These are phyloP conservation scores for Malus orientalis DNA, from an alignment of 306 rosid species.

Conservation along the genomic window DNA sequence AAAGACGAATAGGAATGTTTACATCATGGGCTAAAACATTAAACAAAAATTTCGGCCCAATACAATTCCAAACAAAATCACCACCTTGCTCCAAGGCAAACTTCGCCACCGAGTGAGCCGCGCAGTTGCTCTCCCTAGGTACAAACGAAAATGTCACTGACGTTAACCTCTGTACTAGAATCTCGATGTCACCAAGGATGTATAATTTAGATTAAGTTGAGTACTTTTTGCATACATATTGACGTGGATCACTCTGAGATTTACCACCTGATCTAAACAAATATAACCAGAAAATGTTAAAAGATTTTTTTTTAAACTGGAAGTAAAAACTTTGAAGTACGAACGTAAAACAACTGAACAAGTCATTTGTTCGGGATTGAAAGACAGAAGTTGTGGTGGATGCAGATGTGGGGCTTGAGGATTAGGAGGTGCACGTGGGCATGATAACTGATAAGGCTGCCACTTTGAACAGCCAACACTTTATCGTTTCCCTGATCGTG, in stretches of 20 bases:
- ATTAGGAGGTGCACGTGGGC: constrained; percentile 39
- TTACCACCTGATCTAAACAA: background rate
- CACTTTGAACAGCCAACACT: constrained; percentile 35
- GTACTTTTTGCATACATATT: background rate
- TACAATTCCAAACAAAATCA: no score
- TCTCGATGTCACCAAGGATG: no score
- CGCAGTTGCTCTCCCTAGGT: no score
- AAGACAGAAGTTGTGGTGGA: background rate
- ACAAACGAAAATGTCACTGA: no score
- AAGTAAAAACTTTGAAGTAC: background rate
- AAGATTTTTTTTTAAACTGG: background rate
- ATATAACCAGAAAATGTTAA: background rate
- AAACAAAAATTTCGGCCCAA: no score
- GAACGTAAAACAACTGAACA: background rate
- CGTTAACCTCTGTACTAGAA: no score
- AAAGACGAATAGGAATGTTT: no score
- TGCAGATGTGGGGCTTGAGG: constrained; percentile 10
- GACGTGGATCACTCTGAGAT: background rate
- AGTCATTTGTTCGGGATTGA: background rate
- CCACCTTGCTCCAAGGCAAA: no score
- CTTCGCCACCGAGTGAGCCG: no score
- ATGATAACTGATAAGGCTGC: constrained; percentile 35
- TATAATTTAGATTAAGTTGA: background rate
- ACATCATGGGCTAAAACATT: no score
- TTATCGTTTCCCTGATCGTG: background rate